phyloP scores from a whole-genome alignment of 805 yeast species.

The Lipomyces spencermartinsiae region DNA sequence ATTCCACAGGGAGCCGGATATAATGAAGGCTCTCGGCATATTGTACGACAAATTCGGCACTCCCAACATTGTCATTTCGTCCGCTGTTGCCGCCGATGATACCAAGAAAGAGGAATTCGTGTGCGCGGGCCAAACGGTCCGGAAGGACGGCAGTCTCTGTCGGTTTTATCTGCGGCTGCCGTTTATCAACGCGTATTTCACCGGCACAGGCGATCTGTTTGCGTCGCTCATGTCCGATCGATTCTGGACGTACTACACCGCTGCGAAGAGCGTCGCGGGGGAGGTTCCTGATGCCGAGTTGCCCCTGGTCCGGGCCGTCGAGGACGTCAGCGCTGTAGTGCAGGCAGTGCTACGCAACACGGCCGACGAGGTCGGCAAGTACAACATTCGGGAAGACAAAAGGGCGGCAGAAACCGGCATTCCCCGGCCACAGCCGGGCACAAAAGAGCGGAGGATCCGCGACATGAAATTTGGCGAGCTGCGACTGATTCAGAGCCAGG shows the following conservation, averaged over 20 bases:
- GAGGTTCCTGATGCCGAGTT: constrained; percentile 14
- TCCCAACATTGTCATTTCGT: constrained; percentile 70
- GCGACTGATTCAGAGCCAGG: constrained; percentile 32
- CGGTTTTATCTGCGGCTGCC: constrained; percentile 46
- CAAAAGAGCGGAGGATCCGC: constrained; percentile 33
- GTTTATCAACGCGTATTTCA: constrained; percentile 77
- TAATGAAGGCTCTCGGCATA: constrained; percentile 17
- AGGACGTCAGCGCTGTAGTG: constrained; percentile 65
- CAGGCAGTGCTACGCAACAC: constrained; percentile 58
- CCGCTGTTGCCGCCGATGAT: constrained; percentile 50
- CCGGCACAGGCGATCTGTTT: constrained; percentile 94
- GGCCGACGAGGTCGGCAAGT: constrained; percentile 40
- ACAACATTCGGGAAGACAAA: constrained; percentile 21
- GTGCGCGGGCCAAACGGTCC: constrained; percentile 29
- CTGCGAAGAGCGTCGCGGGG: constrained; percentile 27
- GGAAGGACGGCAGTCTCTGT: constrained; percentile 15
- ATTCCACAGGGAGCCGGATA: constrained; percentile 45
- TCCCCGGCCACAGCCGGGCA: constrained; percentile 27
- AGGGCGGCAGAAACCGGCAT: constrained; percentile 18
- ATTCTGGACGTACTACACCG: constrained; percentile 44
- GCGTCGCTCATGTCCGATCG: constrained; percentile 79
- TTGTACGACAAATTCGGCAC: constrained; percentile 50
- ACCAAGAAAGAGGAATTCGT: constrained; percentile 42
- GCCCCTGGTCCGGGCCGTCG: constrained; percentile 45
- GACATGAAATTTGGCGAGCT: constrained; percentile 38